A percentile compares a stretch with the other conserved stretches of the same genome.
phyloP scores from a whole-genome alignment of 352 stramenopile genomes.

The Pythium insidiosum region DNA sequence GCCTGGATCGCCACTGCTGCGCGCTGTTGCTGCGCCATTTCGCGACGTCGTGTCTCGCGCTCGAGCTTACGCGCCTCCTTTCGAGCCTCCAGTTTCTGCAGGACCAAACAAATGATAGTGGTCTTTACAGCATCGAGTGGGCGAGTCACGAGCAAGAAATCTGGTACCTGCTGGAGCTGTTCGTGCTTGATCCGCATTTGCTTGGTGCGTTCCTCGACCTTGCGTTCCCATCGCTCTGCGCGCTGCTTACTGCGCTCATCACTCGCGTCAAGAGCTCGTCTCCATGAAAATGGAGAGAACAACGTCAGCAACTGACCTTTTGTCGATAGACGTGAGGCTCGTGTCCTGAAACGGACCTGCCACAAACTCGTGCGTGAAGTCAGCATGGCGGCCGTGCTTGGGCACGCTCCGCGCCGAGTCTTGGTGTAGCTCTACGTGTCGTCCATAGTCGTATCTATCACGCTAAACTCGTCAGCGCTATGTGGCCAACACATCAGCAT shows the following conservation, averaged over 20 bases:
- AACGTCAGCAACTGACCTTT: constrained; percentile 15
- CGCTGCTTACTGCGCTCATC: constrained; percentile 28
- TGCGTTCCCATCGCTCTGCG: constrained; percentile 40
- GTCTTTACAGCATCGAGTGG: no score
- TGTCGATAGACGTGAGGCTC: constrained; percentile 49
- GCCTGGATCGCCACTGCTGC: constrained; percentile 23
- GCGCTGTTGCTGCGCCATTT: constrained; percentile 17
- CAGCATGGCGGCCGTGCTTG: constrained; percentile 29
- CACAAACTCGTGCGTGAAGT: constrained; percentile 55
- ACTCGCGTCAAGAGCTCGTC: no score
- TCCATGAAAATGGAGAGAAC: no score
- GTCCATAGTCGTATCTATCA: constrained; percentile 56
- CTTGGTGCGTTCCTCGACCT: constrained; percentile 36
- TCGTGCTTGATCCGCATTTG: constrained; percentile 61
- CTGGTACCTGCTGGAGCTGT: constrained; percentile 45
- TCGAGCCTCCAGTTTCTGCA: constrained; percentile 26
- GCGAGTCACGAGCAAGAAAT: no score
- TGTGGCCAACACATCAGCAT: no score
- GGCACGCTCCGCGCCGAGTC: constrained; percentile 40
- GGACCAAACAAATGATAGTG: no score
- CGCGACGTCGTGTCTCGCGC: constrained; percentile 26
- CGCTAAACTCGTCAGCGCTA: no score
- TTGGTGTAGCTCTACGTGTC: constrained; percentile 44
- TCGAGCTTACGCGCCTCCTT: constrained; percentile 29
- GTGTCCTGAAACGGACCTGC: constrained; percentile 38